phyloP scores from a whole-genome alignment of 2,329 filamentous ascomycete genomes.

The Aureobasidium sp. region DNA sequence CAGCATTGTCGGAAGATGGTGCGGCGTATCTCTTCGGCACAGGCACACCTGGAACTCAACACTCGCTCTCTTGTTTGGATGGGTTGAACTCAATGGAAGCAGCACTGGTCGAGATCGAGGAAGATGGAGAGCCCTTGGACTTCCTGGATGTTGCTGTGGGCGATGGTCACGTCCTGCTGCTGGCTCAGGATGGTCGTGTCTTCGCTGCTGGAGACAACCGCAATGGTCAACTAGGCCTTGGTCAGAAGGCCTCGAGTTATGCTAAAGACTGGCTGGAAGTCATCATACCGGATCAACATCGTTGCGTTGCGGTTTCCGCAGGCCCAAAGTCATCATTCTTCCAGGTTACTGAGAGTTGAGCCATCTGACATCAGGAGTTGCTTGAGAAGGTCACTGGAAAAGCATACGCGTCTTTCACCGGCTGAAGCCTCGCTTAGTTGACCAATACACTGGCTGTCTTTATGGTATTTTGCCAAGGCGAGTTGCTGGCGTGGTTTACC shows the following conservation, averaged over 20 bases:
- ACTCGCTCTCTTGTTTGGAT: constrained; percentile 17
- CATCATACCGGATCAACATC: background rate
- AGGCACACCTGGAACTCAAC: constrained; percentile 18
- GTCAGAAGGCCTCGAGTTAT: constrained; percentile 14
- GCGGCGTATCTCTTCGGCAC: constrained; percentile 56
- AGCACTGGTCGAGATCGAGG: constrained; percentile 26
- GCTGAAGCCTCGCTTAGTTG: background rate
- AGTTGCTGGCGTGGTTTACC: background rate
- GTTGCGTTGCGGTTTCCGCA: background rate
- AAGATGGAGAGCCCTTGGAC: constrained; percentile 34
- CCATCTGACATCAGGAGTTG: background rate
- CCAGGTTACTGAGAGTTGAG: background rate
- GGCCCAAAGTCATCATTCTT: constrained; percentile 8
- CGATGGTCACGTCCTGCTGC: constrained; percentile 48
- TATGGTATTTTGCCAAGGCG: background rate
- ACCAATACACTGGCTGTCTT: background rate
- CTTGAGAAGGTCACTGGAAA: background rate
- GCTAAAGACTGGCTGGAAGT: constrained; percentile 21
- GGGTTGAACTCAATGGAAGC: constrained; percentile 20
- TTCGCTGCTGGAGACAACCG: constrained; percentile 49
- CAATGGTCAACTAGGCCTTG: constrained; percentile 51
- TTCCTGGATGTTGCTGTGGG: constrained; percentile 52
- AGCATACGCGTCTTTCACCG: background rate
- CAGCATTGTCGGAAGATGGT: constrained; percentile 49
- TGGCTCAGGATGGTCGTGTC: constrained; percentile 42